phyloP scores from a whole-genome alignment of 164 flowering plant species.

The Taxillus chinensis region DNA sequence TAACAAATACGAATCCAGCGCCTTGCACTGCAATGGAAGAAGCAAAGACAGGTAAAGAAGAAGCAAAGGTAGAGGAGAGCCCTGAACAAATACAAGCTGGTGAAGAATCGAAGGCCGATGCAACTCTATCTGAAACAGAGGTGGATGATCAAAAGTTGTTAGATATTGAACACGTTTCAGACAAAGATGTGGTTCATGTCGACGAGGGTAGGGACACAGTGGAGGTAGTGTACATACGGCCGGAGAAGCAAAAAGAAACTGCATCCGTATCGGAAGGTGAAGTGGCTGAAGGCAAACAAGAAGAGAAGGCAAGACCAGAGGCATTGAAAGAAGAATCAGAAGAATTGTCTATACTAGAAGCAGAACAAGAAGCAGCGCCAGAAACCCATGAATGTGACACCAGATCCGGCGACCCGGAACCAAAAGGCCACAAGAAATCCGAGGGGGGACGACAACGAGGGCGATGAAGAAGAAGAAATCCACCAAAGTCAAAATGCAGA shows the following conservation, averaged over 20 bases:
- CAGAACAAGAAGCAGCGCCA: background rate
- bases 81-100: conserved; percentile 6
- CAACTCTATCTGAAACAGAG: conserved; percentile 9
- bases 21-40: background rate
- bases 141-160: conserved; percentile 13
- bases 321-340: background rate
- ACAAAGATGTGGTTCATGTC: background rate
- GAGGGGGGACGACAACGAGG: too few relatives aligned
- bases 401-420: conserved; percentile 9
- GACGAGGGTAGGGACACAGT: too few relatives aligned
- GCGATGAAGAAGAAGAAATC: background rate
- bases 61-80: conserved; percentile 7
- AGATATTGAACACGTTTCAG: conserved; percentile 7
- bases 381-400: background rate
- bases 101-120: conserved; percentile 1
- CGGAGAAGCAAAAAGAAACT: too few relatives aligned
- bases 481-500: background rate
- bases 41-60: conserved; percentile 4
- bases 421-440: too few relatives aligned
- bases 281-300: too few relatives aligned
- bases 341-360: background rate
- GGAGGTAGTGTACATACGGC: too few relatives aligned
- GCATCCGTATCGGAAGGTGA: too few relatives aligned
- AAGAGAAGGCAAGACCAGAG: too few relatives aligned
- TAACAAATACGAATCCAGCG: background rate